Evolutionary conservation across 208 protist genomes (phyloP).

Genomic region (Naegleria fowleri): DNA sequence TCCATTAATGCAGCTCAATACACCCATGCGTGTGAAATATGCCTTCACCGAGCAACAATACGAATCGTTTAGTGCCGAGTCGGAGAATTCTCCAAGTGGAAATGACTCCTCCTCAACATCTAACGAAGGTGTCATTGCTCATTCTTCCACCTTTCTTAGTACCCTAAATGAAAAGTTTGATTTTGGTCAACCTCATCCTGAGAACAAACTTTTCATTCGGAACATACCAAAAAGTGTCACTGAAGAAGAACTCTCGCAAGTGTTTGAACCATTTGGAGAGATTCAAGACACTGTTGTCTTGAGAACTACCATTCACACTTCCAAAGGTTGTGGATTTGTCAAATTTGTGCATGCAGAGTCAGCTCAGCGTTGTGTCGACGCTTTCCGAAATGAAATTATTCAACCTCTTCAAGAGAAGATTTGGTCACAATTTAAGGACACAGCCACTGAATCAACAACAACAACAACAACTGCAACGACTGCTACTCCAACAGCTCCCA

Average conservation of each 20-base stretch:
- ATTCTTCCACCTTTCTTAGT: not conserved
- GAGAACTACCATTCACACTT: not conserved
- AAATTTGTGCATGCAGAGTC: not conserved
- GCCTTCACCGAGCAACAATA: not conserved
- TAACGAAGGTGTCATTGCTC: too few relatives aligned
- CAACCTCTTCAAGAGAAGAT: not conserved
- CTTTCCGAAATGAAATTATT: not conserved
- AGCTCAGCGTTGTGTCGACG: not conserved
- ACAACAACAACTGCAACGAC: not conserved
- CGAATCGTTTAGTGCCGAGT: not conserved
- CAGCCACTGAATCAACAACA: not conserved
- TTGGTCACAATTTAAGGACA: too few relatives aligned
- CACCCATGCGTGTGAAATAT: not conserved
- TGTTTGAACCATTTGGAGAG: not conserved
- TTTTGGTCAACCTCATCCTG: not conserved
- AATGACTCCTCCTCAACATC: not conserved
- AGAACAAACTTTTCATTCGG: not conserved
- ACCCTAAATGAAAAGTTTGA: not conserved
- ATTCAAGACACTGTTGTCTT: not conserved
- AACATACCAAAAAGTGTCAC: not conserved
- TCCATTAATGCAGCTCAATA: not conserved
- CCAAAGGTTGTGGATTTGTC: not conserved
- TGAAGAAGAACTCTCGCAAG: not conserved
- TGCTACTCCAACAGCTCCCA: too few relatives aligned
- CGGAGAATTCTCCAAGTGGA: not conserved